These are phyloP conservation scores for Paraphaeosphaeria sporulosa DNA, from an alignment of 2,329 filamentous ascomycete genomes.

Conservation along the genomic window DNA sequence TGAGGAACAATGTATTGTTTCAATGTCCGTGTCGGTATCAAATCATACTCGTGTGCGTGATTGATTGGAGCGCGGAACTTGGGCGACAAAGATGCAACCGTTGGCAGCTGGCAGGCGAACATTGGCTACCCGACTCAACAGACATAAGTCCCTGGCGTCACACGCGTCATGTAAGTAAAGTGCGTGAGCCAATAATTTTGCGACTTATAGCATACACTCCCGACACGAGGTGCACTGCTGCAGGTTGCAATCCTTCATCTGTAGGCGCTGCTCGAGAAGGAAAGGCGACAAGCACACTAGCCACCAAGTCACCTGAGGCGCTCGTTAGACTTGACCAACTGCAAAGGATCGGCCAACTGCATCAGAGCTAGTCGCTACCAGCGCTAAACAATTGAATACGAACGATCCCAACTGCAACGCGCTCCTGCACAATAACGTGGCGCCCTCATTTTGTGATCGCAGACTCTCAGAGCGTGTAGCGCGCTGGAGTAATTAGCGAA, in stretches of 20 bases:
- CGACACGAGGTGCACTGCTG: neutral
- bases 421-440: slow-evolving; percentile 1
- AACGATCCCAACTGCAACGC: neutral
- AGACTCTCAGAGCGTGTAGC: neutral
- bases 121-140: neutral
- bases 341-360: slow-evolving; percentile 11
- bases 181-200: neutral
- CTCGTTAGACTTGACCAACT: slow-evolving; percentile 4
- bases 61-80: neutral
- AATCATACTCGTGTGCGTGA: neutral
- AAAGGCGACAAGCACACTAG: slow-evolving; percentile 3
- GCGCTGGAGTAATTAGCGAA: slow-evolving; percentile 5
- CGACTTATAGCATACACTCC: neutral
- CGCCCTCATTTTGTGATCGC: neutral
- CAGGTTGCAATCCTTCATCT: neutral
- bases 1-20: neutral
- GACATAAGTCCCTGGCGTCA: slow-evolving; percentile 1
- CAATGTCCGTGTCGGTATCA: neutral
- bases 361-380: slow-evolving; percentile 5
- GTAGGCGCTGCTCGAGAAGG: neutral
- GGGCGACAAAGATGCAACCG: neutral
- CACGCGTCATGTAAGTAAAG: neutral
- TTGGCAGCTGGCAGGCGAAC: neutral
- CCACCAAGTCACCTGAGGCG: slow-evolving; percentile 3
- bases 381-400: neutral